Evolutionary conservation across 257 asterid species (phyloP).

Genomic region (Solanum lycopersicoides): DNA sequence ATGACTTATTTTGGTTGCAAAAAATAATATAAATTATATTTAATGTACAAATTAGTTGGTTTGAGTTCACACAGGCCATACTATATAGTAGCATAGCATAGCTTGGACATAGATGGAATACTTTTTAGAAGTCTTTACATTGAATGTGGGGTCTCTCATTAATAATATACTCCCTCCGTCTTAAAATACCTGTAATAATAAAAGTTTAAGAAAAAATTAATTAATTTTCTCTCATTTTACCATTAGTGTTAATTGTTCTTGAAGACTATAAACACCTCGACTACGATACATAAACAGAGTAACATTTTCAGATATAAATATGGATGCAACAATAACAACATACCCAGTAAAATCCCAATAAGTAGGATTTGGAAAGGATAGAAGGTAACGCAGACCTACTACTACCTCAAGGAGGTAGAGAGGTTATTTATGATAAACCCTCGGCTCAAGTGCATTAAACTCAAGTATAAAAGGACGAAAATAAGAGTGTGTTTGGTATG

Average conservation of each 20-base stretch:
- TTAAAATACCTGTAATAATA: neutral
- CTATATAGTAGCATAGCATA: neutral
- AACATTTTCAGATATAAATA: neutral
- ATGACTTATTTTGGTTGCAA: neutral
- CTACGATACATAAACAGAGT: neutral
- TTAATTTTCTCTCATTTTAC: neutral
- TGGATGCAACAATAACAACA: neutral
- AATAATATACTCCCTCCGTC: neutral
- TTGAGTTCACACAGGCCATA: neutral
- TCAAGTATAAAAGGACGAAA: neutral
- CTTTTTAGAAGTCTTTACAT: neutral
- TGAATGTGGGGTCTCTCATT: neutral
- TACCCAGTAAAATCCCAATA: no score
- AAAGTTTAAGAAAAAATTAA: neutral
- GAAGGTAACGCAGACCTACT: neutral
- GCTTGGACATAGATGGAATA: neutral
- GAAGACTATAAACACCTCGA: neutral
- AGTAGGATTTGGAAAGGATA: neutral
- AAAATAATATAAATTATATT: neutral
- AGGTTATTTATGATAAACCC: neutral
- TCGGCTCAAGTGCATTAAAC: neutral
- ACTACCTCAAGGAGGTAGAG: neutral
- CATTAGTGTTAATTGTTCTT: neutral
- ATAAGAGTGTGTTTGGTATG: no score
- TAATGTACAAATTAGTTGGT: neutral